Base-by-base conservation (phyloP, 148 eudicot species). In the Vaccinium corymbosum region DNA sequence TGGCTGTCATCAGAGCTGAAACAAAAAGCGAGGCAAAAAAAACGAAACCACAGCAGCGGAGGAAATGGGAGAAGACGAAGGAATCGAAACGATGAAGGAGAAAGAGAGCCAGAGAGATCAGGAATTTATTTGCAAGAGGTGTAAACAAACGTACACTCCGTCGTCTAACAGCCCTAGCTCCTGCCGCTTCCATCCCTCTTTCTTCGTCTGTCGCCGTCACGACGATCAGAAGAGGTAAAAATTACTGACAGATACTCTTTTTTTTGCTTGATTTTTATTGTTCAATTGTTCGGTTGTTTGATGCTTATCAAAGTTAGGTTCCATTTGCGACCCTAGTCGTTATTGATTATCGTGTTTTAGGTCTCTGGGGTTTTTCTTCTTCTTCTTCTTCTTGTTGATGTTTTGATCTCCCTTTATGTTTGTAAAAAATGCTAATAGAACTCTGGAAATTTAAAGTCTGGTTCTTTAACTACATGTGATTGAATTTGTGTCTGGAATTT, bases 131-230 rank as follows among this genome's bases (percentile, higher is more conserved):
- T 95, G 98, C 90, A 95, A 87, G 85, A 88, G 97, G 81, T 95
- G 98, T 89, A 95, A 93, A 88, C 27, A 55, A 27, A 84, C 59
- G 15, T 95, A 85, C 80, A 79, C 46, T 10, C 83, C 90, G 19
- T 89, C 91, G 12, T 89, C 92, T 52, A 94, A 94, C 86, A 57
- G 78, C 86, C n/a, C 91, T 27, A 80, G 89, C 55, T 90, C 98
- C 27, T 94, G 98, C 89, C 95, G 91, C 3, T 95, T 90, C 87
- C 98, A 95, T 79, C 95, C 93, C 79, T 95, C 98, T 53, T 93
- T 94, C 91, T 95, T 94, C 83, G 98, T 95, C 66, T 95, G 98
- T 66, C 98, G 98, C 53, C 98, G 98, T 84, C 98, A 95, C 87
- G 98, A 95, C 80, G 98, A 95, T 92, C 98, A 95, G 85, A 93